These are phyloP conservation scores for Quercus lobata DNA, from an alignment of 331 rosid genomes.

Conservation along the genomic window DNA sequence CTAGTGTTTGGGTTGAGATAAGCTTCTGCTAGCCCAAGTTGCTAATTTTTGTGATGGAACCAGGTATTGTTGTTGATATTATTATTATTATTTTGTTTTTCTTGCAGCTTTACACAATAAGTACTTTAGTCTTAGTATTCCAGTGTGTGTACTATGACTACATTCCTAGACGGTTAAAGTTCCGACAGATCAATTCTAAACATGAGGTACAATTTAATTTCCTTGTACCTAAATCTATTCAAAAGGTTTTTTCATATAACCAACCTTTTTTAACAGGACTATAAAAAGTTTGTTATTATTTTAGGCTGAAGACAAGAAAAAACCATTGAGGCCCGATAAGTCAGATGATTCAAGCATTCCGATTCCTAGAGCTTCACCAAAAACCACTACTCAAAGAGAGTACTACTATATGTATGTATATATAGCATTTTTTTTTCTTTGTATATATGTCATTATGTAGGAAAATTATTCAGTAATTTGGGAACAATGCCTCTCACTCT, in stretches of 20 bases:
- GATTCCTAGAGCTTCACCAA: conserved; percentile 41
- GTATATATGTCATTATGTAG: neutral
- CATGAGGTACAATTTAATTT: conserved; percentile 29
- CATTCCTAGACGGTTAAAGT: conserved; percentile 38
- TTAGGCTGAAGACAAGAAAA: conserved; percentile 55
- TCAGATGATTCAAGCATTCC: conserved; percentile 34
- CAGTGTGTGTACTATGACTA: conserved; percentile 79
- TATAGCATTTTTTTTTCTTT: neutral
- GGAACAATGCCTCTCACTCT: too few relatives aligned
- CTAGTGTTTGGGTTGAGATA: neutral
- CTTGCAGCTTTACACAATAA: conserved; percentile 72
- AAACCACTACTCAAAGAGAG: conserved; percentile 49
- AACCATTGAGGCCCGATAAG: conserved; percentile 42
- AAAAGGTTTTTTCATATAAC: neutral
- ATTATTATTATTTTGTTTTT: neutral
- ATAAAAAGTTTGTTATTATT: neutral
- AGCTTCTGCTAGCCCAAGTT: neutral
- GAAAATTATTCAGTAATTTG: too few relatives aligned
- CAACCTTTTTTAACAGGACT: neutral
- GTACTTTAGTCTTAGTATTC: conserved; percentile 62
- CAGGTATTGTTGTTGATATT: neutral
- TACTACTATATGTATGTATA: conserved; percentile 57
- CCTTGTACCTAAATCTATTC: neutral
- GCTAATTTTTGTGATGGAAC: neutral
- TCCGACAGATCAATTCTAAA: conserved; percentile 16